Percentiles rank a stretch among this genome's conserved stretches.
phyloP scores from a whole-genome alignment of 2,329 filamentous ascomycete species.

The Ceratocystis smalleyi region DNA sequence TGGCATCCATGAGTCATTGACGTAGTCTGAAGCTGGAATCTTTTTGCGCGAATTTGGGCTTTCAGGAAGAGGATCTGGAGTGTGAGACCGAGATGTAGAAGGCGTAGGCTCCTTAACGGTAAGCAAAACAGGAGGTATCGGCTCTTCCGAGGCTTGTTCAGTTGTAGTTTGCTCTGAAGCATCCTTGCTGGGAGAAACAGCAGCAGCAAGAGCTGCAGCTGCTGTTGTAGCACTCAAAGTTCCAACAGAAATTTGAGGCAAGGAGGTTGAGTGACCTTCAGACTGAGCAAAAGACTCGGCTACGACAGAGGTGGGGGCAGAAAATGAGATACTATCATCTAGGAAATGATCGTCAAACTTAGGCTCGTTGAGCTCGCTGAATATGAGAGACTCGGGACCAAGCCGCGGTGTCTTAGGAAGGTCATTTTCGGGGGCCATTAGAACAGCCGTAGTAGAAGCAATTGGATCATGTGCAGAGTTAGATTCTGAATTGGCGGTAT shows the following conservation, averaged over 20 bases:
- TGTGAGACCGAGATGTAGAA: slow-evolving; percentile 11
- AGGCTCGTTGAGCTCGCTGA: slow-evolving; percentile 12
- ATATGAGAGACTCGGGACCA: slow-evolving; percentile 14
- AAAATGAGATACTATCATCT: slow-evolving; percentile 10
- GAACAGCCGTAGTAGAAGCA: not conserved
- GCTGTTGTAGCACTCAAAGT: not conserved
- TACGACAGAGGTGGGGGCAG: slow-evolving; percentile 16
- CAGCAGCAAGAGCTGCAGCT: not conserved
- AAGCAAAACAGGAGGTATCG: slow-evolving; percentile 6
- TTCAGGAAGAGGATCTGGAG: not conserved
- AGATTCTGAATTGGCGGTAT: not conserved
- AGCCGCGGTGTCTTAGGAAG: slow-evolving; percentile 13
- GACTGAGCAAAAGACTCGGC: slow-evolving; percentile 7
- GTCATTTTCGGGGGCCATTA: not conserved
- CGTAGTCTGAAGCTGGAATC: slow-evolving; percentile 7
- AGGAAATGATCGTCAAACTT: slow-evolving; percentile 13
- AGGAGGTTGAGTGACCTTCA: not conserved
- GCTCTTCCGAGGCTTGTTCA: not conserved
- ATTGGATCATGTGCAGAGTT: not conserved
- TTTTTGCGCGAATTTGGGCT: not conserved
- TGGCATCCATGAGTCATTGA: slow-evolving; percentile 15
- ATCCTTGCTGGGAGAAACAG: not conserved
- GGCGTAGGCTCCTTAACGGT: slow-evolving; percentile 15
- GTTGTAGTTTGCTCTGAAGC: not conserved
- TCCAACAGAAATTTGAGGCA: not conserved